Percentiles rank a stretch among this genome's conserved stretches.
These are phyloP conservation scores for Magnaporthiopsis rhizophila DNA, from an alignment of 2,329 filamentous ascomycete genomes.

Conservation along the genomic window DNA sequence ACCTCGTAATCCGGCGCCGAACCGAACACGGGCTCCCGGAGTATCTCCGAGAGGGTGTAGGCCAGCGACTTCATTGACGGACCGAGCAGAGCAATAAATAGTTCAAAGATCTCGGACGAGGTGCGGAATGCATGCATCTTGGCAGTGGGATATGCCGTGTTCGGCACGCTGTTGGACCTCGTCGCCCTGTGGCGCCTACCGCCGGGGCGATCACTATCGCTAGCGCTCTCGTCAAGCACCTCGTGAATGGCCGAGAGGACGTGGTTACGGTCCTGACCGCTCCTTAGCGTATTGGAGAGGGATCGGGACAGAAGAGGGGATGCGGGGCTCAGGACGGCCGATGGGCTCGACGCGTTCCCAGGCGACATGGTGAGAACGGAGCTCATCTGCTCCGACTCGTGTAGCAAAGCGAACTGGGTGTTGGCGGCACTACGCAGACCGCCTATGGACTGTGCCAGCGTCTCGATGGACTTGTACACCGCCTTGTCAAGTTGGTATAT, in stretches of 20 bases:
- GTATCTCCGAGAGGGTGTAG: slow-evolving; percentile 79
- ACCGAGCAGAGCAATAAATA: slow-evolving; percentile 82
- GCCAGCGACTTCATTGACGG: slow-evolving; percentile 96
- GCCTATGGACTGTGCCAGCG: slow-evolving; percentile 79
- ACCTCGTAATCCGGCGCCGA: slow-evolving; percentile 60
- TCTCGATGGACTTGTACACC: slow-evolving; percentile 77
- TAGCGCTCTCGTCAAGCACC: slow-evolving; percentile 46
- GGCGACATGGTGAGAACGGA: neutral
- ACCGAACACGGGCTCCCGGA: slow-evolving; percentile 80
- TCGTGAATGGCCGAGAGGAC: slow-evolving; percentile 56
- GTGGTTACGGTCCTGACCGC: slow-evolving; percentile 34
- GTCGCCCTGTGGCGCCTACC: slow-evolving; percentile 8
- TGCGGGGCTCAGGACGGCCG: slow-evolving; percentile 1
- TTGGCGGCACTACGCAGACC: slow-evolving; percentile 82
- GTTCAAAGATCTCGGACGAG: slow-evolving; percentile 79
- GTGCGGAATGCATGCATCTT: slow-evolving; percentile 35
- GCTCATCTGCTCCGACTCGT: slow-evolving; percentile 40
- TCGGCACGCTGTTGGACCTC: slow-evolving; percentile 5
- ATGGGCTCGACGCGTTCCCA: neutral
- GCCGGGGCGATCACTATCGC: slow-evolving; percentile 29
- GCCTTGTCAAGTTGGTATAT: slow-evolving; percentile 72
- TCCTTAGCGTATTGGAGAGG: slow-evolving; percentile 27
- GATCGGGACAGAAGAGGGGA: slow-evolving; percentile 19
- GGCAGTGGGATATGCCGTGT: slow-evolving; percentile 13
- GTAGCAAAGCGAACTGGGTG: slow-evolving; percentile 79